Evolutionary conservation across 2,329 filamentous ascomycete species (phyloP), one percentile per base, ranked within the genome.

Genomic region (Monosporascus ibericus): DNA sequence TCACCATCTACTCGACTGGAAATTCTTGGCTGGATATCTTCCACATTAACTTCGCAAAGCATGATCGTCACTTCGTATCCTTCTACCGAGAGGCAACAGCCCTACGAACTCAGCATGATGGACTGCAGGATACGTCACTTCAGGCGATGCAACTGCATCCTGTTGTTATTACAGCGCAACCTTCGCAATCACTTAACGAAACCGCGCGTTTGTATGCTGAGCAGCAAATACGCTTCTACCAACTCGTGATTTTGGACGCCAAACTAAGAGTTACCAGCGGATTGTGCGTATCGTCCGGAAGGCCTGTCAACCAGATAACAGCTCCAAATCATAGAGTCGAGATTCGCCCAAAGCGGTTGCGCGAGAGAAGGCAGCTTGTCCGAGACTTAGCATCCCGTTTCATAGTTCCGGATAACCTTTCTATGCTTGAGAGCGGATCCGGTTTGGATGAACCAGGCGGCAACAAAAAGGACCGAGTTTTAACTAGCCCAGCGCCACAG

Each of bases 221-320:
- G 3, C 56, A 68, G 24, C 65, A 64, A 3, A 60, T 74, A 2
- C 66, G 67, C 20, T 78, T 80, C 56, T 79, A 74, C 50, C 77
- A 81, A 54, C 56, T 78, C 15, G 72, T 69, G 49, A 64, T 70
- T 11, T 57, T 82, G 2, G 69, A 64, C 5, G 64, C 67, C 24
- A 68, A 79, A 52, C 64, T 79, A 39, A 69, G 71, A 39, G 55
- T 82, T 17, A 64, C 65, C 37, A 75, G 73, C 48, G 72, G 70
- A 22, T 58, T 67, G 25, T 63, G 62, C 47, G 54, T 55, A 22
- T 61, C 56, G 14, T 60, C 57, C n/a, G 46, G 25, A 22, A 53
- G 44, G 3, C 47, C 57, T 4, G 48, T 56, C 11, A 34, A 51
- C 34, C 49, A 49, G 5, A 54, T 64, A 50, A 47, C 44, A 17